These are phyloP conservation scores for Scleroderma bovista DNA, from an alignment of 768 basidiomycete genomes.

Conservation along the genomic window DNA sequence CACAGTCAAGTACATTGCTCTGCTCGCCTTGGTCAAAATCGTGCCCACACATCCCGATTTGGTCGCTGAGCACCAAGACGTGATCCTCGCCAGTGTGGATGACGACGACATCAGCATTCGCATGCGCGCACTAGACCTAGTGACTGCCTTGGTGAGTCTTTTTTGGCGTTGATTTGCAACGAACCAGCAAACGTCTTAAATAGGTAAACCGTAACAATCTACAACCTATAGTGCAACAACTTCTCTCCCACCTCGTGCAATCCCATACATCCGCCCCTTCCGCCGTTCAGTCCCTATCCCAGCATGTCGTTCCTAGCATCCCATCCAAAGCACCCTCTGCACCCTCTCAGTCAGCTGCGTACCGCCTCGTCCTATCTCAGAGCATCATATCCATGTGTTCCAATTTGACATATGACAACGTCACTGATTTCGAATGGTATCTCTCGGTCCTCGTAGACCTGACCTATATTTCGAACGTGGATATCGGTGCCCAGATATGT, in stretches of 20 bases:
- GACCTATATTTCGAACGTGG: conserved; percentile 77
- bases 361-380: conserved; percentile 78
- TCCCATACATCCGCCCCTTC: conserved; percentile 51
- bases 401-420: conserved; percentile 75
- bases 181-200: neutral
- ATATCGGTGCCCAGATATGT: conserved; percentile 71
- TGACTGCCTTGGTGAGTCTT: conserved; percentile 79
- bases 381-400: conserved; percentile 86
- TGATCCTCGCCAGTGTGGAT: conserved; percentile 82
- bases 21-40: conserved; percentile 93
- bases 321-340: conserved; percentile 35
- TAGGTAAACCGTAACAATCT: conserved; percentile 82
- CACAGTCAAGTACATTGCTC: conserved; percentile 95
- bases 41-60: conserved; percentile 88
- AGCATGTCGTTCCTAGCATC: conserved; percentile 43
- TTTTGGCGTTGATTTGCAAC: neutral
- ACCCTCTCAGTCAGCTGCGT: conserved; percentile 73
- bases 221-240: conserved; percentile 84
- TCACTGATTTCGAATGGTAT: conserved; percentile 97
- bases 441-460: conserved; percentile 91
- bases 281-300: conserved; percentile 48
- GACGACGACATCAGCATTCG: conserved; percentile 95
- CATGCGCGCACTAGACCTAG: conserved; percentile 90
- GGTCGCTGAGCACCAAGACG: conserved; percentile 87
- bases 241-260: conserved; percentile 79